Base-by-base conservation (phyloP, 2,329 filamentous ascomycete genomes). In the Talaromyces sp. region DNA sequence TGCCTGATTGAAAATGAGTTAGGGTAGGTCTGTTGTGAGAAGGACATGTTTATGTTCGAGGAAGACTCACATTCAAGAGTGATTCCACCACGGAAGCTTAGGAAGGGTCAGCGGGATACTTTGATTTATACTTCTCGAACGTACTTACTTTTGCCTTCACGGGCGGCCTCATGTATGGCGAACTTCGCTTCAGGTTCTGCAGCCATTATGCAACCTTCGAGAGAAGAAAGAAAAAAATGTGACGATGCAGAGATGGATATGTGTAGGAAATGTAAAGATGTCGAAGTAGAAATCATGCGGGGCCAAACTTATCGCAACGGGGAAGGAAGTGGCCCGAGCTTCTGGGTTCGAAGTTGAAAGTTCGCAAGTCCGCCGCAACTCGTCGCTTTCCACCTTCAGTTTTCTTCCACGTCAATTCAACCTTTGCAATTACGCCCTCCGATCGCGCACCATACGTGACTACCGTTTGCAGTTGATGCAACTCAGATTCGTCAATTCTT, bases 91-190 rank as follows among this genome's bases (percentile, higher is more conserved):
- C 79, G 64, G 84, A 79, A 35, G 85, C 92, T 96, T 48, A 3
- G 35, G 9, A n/a, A 57, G 35, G 60, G 60, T 63, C 39, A 64
- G 57, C 61, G n/a, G 35, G 14, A 59, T 45, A 19, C 37, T 33
- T 45, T 19, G 4, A 27, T 10, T 50, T 47, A 31, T 27, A 19
- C 6, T 37, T 24, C 7, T 37, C 35, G 24, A 16, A 24, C 48
- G 43, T 14, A 64, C 84, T 75, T 84, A 96, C 93, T 84, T 82
- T 87, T 90, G 48, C 93, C 93, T 76, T 96, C 92, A 64, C 93
- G 86, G 67, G 90, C 90, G 48, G 94, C 94, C 69, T 91, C 91
- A 74, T 98, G 94, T 50, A 97, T 89, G 33, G 92, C 90, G 71
- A 89, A 97, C 72, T 90, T 92, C 60, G 87, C 82, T 65, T 81